Base-by-base conservation (phyloP, 2,329 filamentous ascomycete genomes). In the Penicillium hesseltinei region DNA sequence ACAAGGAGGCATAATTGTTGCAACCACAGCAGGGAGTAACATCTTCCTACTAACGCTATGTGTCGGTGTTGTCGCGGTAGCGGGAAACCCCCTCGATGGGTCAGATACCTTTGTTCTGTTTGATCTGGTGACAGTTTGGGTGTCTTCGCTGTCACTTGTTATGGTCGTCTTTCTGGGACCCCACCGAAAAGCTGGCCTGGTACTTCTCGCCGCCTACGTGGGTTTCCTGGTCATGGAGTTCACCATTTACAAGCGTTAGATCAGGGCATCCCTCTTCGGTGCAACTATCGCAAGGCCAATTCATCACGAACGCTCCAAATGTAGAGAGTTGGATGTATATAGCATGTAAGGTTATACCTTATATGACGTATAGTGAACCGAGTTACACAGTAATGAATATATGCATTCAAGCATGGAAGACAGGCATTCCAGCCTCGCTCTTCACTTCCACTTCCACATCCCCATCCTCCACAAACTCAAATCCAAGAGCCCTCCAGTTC, bases 31-130 rank as follows among this genome's bases (percentile, higher is more conserved):
- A 0, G 81, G 81, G 5, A 82, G 80, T 60, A 84, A 84, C 57
- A 80, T 84, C 35, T 84, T 84, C 63, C 69, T 84, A 33, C 69
- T 83, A 17, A 78, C 80, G 2, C 69, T 84, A 4, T 84, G 81
- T 62, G 67, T 77, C 17, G 81, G 70, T 13, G 39, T 72, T 38
- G 57, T 72, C 11, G 66, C 66, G 4, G 39, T 66, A 2, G 46
- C 60, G 3, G 59, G 57, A 13, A 23, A n/a, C 2, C 35, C 47
- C 0, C 36, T 49, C 5, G 17, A 62, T 39, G 13, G 45, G 29
- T 33, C 40, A 0, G 65, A 69, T 51, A 58, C 25, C 1, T 62
- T 69, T 51, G 56, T 63, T 2, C 33, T 66, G 4, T 70, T 71
- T 53, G 69, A 71, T 9, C 51, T 72, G 27, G 53, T 59, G 31